phyloP scores from a whole-genome alignment of 768 basidiomycete genomes.

The Leccinum aurantiacum region DNA sequence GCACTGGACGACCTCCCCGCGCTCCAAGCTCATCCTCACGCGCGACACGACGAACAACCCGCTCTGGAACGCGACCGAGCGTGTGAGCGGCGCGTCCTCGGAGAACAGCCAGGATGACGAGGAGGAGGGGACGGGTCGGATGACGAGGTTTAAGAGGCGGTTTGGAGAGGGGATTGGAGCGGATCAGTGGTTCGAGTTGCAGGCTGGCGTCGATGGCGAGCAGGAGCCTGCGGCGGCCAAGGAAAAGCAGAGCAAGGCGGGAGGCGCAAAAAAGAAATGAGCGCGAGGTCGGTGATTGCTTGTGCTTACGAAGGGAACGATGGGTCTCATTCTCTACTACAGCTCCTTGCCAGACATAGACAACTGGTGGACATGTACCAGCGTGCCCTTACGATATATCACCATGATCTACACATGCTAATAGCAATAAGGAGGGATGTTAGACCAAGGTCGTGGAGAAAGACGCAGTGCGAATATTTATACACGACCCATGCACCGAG shows the following conservation, averaged over 20 bases:
- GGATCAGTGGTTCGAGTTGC: slow-evolving; percentile 32
- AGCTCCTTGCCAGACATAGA: neutral
- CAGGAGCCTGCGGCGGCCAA: slow-evolving; percentile 28
- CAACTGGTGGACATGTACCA: neutral
- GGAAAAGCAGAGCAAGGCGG: slow-evolving; percentile 17
- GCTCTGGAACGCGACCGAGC: slow-evolving; percentile 72
- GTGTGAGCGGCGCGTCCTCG: slow-evolving; percentile 48
- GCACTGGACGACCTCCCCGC: slow-evolving; percentile 88
- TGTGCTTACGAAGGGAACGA: neutral
- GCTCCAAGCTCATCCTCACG: slow-evolving; percentile 70
- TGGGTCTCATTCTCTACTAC: slow-evolving; percentile 4
- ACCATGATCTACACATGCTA: neutral
- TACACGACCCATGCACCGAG: neutral
- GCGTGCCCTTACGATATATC: neutral
- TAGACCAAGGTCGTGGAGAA: neutral
- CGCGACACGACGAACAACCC: slow-evolving; percentile 90
- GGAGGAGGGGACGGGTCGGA: slow-evolving; percentile 66
- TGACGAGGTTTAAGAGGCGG: slow-evolving; percentile 76
- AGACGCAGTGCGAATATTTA: slow-evolving; percentile 7
- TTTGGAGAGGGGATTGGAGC: slow-evolving; percentile 56
- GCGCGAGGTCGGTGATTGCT: slow-evolving; percentile 1
- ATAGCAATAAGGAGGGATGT: neutral
- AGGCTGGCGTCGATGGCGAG: slow-evolving; percentile 27
- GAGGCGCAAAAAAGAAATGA: slow-evolving; percentile 23
- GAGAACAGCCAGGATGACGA: slow-evolving; percentile 58